Percentiles rank a stretch among this genome's conserved stretches.
Conservation (phyloP, 495 filamentous ascomycete species). For the Lentithecium fluviatile region DNA sequence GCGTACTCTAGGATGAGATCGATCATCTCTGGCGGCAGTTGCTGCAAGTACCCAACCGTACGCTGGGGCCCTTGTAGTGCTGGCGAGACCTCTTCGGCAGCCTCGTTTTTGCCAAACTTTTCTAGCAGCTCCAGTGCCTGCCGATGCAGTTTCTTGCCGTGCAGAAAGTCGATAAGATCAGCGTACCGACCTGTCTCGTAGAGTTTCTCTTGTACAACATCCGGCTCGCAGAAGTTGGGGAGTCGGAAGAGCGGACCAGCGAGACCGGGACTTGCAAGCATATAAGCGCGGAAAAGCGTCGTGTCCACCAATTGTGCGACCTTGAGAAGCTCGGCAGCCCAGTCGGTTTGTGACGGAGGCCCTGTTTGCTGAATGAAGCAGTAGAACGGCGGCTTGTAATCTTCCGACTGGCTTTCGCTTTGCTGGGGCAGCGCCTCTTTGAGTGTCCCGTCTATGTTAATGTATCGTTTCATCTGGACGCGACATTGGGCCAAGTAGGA, state of each 20-base stretch:
- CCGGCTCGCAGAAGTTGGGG: slow-evolving; percentile 94
- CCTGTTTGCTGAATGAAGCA: slow-evolving; percentile 46
- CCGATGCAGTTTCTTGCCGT: slow-evolving; percentile 89
- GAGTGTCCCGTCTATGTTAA: slow-evolving; percentile 73
- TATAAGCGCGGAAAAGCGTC: slow-evolving; percentile 87
- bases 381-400: slow-evolving; percentile 39
- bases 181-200: slow-evolving; percentile 86
- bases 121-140: slow-evolving; percentile 80
- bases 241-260: slow-evolving; percentile 91
- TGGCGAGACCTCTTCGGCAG: slow-evolving; percentile 61
- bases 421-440: slow-evolving; percentile 56
- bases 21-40: slow-evolving; percentile 79
- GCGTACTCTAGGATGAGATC: slow-evolving; percentile 90
- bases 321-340: slow-evolving; percentile 65
- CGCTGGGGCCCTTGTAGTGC: slow-evolving; percentile 77
- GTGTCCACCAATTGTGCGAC: slow-evolving; percentile 87
- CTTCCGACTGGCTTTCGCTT: slow-evolving; percentile 50
- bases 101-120: slow-evolving; percentile 74
- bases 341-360: slow-evolving; percentile 57
- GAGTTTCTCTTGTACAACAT: slow-evolving; percentile 89
- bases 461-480: slow-evolving; percentile 73
- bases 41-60: slow-evolving; percentile 88
- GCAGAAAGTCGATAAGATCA: slow-evolving; percentile 94
- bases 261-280: slow-evolving; percentile 81
- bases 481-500: slow-evolving; percentile 83